Base-by-base conservation (phyloP, 1,284 basidiomycete genomes). In the Phellinidium pouzarii region DNA sequence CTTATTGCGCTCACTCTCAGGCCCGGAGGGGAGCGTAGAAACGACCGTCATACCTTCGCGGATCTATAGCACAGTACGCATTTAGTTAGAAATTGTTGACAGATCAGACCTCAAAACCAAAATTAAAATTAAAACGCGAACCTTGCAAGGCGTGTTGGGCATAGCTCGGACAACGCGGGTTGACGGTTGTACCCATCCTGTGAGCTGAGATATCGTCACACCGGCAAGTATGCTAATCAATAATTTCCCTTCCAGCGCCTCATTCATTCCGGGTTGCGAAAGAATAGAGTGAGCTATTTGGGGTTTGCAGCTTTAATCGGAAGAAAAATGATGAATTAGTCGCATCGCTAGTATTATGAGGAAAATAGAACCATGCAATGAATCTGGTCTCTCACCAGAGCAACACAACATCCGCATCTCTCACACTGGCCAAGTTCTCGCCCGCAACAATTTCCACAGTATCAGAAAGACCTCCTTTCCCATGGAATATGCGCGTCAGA, bases 91-190 rank as follows among this genome's bases (percentile, higher is more conserved):
- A n/a, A n/a, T n/a, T n/a, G n/a, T n/a, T n/a, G n/a, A n/a, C n/a
- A n/a, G n/a, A n/a, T n/a, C n/a, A n/a, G n/a, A n/a, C n/a, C n/a
- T n/a, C n/a, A n/a, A n/a, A n/a, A n/a, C n/a, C n/a, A n/a, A n/a
- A n/a, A 31, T 8, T 8, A 3, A 17, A 19, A 34, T 40, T 26
- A 45, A 23, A 14, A 19, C 20, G 64, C 78, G 58, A 56, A 93
- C 94, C 70, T 93, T 92, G 74, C 91, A 93, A 6, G 96, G 94
- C 1, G 96, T 99, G 67, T 99, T 99, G 58, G 96, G 95, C 96
- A 99, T 99, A 2, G 94, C 92, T 50, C 96, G 83, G 47, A 98
- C 85, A 47, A 98, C 90, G 59, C 81, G 84, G 36, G 92, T 93
- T n/a, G 73, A 75, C 0, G 82, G 73, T 17, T 76, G 73, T 25